Percentiles rank a stretch among this genome's conserved stretches.
Evolutionary conservation across 371 early-diverging fungal species (phyloP).

Genomic region (Circinella minor): DNA sequence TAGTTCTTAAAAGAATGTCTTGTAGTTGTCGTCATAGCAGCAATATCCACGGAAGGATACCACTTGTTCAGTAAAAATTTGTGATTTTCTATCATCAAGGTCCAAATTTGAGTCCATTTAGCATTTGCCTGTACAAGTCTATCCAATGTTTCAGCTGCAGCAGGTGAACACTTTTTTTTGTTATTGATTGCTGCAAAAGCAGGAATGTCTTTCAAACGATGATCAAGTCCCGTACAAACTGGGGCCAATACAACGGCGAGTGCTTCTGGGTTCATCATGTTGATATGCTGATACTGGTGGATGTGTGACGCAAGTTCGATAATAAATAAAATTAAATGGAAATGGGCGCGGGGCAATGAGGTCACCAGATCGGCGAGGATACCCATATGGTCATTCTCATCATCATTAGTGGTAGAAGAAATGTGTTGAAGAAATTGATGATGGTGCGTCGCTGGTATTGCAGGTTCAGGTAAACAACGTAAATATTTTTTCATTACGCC

Average conservation of each 20-base stretch:
- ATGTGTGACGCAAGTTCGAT: slow-evolving; percentile 33
- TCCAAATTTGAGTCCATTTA: slow-evolving; percentile 26
- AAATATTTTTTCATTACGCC: slow-evolving; percentile 49
- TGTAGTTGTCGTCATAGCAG: no score
- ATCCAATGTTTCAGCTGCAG: slow-evolving; percentile 12
- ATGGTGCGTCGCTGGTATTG: slow-evolving; percentile 39
- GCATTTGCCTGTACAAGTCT: slow-evolving; percentile 22
- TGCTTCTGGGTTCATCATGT: slow-evolving; percentile 42
- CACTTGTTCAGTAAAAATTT: slow-evolving; percentile 6
- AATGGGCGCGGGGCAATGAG: slow-evolving; percentile 39
- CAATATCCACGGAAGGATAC: background rate
- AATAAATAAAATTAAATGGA: slow-evolving; percentile 38
- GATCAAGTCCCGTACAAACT: slow-evolving; percentile 42
- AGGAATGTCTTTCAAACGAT: slow-evolving; percentile 33
- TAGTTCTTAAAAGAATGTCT: background rate
- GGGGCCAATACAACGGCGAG: slow-evolving; percentile 40
- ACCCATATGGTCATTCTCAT: background rate
- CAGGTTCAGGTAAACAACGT: slow-evolving; percentile 44
- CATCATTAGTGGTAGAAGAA: no score
- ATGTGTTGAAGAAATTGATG: slow-evolving; percentile 30
- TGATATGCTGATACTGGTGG: slow-evolving; percentile 31
- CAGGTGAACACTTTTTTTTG: background rate
- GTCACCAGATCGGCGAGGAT: slow-evolving; percentile 19
- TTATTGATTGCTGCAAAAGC: slow-evolving; percentile 5
- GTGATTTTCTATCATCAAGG: slow-evolving; percentile 27